phyloP scores from a whole-genome alignment of 768 basidiomycete genomes.

The Serendipita sp. region DNA sequence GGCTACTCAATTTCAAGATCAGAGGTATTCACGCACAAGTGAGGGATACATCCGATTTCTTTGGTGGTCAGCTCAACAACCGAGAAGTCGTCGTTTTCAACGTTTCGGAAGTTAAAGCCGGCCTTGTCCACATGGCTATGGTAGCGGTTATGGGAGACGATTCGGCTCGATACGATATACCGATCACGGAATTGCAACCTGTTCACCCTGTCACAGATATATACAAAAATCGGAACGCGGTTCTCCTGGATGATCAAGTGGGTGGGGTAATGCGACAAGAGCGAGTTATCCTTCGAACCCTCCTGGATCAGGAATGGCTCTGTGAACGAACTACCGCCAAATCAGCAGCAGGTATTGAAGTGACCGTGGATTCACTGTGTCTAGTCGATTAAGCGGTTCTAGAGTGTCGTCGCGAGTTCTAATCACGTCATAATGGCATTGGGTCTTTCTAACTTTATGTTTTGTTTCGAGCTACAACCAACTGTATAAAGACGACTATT shows the following conservation, averaged over 20 bases:
- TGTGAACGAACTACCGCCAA: neutral
- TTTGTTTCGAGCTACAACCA: no score
- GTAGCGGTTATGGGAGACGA: neutral
- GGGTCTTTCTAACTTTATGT: no score
- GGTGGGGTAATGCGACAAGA: neutral
- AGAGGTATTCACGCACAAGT: neutral
- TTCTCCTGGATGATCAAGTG: neutral
- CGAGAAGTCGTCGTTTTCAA: neutral
- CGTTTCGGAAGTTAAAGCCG: neutral
- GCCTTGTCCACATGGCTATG: neutral
- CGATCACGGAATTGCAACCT: neutral
- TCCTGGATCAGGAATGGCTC: neutral
- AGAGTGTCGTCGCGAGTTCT: no score
- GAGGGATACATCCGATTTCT: neutral
- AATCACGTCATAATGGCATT: no score
- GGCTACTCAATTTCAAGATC: constrained; percentile 2
- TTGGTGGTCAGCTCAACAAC: neutral
- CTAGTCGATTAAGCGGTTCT: neutral
- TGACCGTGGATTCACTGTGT: neutral
- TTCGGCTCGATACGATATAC: neutral
- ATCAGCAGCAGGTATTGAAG: neutral
- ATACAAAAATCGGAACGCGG: neutral
- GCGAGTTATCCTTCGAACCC: neutral
- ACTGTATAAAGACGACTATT: no score
- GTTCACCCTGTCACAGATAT: neutral